phyloP scores from a whole-genome alignment of 176 grass and related monocot genomes.

The Urochloa ruziziensis region DNA sequence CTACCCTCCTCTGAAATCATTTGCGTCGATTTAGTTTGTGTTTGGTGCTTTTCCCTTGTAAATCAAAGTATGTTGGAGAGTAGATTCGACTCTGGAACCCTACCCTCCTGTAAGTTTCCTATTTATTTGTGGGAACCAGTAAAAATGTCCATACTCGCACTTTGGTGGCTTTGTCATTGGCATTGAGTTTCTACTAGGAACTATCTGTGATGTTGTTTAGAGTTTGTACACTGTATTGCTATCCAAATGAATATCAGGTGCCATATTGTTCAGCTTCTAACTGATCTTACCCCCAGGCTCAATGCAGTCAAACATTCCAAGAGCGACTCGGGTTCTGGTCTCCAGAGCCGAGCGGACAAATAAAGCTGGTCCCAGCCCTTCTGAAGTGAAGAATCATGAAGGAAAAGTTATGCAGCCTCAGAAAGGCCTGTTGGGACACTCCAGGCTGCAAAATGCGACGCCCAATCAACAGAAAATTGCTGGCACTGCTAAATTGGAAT shows the following conservation, averaged over 20 bases:
- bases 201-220: slow-evolving; percentile 8
- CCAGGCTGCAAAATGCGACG: slow-evolving; percentile 24
- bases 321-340: slow-evolving; percentile 61
- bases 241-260: slow-evolving; percentile 14
- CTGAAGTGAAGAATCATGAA: slow-evolving; percentile 9
- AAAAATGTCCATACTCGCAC: not conserved
- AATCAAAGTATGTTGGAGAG: not conserved
- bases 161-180: not conserved
- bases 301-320: slow-evolving; percentile 49
- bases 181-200: slow-evolving; percentile 10
- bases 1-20: not conserved
- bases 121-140: not conserved
- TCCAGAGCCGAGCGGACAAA: slow-evolving; percentile 28
- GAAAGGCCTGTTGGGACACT: slow-evolving; percentile 26
- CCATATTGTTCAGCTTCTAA: slow-evolving; percentile 7
- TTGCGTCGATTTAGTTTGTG: not conserved
- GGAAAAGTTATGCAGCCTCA: slow-evolving; percentile 24
- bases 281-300: slow-evolving; percentile 48
- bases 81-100: too few relatives aligned
- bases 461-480: slow-evolving; percentile 40
- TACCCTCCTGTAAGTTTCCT: not conserved
- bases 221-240: not conserved
- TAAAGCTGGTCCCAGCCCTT: slow-evolving; percentile 34
- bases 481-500: not conserved
- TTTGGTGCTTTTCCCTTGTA: slow-evolving; percentile 1